Evolutionary conservation across 208 protist genomes (phyloP).

Genomic region (Acanthamoeba quina): DNA sequence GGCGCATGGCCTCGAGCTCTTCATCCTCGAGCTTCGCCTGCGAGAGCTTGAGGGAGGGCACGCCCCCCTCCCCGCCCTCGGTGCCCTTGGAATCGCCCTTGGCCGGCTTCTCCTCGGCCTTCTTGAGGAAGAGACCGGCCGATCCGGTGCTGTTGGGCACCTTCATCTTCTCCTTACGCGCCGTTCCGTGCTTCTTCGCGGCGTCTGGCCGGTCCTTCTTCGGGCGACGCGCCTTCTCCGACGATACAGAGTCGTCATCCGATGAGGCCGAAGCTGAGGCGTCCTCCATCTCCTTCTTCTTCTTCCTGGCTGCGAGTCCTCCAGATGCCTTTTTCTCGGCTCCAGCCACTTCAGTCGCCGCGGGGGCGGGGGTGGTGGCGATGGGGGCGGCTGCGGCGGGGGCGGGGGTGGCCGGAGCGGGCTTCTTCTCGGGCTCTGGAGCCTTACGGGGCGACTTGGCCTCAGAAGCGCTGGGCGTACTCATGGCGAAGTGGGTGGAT

Average conservation of each 20-base stretch:
- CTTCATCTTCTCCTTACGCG: conserved; percentile 6
- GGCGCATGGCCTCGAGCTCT: neutral
- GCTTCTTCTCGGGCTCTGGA: neutral
- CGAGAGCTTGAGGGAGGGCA: neutral
- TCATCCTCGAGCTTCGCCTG: conserved; percentile 44
- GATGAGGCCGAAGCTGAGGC: neutral
- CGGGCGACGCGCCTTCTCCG: neutral
- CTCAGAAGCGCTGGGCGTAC: neutral
- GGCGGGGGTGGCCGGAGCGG: too few relatives aligned
- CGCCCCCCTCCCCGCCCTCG: neutral
- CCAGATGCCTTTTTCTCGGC: too few relatives aligned
- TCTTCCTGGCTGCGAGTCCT: neutral
- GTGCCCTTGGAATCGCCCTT: too few relatives aligned
- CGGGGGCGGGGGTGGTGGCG: too few relatives aligned
- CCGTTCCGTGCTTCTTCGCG: neutral
- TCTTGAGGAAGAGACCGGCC: conserved; percentile 30
- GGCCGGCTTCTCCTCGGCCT: neutral
- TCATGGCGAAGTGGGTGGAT: neutral
- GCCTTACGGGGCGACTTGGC: neutral
- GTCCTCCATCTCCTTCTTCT: neutral
- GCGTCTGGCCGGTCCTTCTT: neutral
- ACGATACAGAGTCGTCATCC: conserved; percentile 4
- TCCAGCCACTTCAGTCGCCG: neutral
- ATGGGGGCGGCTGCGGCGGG: too few relatives aligned
- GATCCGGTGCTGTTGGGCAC: neutral